Base-by-base conservation (phyloP, 176 grass and related monocot species). In the Phoenix roebelenii region DNA sequence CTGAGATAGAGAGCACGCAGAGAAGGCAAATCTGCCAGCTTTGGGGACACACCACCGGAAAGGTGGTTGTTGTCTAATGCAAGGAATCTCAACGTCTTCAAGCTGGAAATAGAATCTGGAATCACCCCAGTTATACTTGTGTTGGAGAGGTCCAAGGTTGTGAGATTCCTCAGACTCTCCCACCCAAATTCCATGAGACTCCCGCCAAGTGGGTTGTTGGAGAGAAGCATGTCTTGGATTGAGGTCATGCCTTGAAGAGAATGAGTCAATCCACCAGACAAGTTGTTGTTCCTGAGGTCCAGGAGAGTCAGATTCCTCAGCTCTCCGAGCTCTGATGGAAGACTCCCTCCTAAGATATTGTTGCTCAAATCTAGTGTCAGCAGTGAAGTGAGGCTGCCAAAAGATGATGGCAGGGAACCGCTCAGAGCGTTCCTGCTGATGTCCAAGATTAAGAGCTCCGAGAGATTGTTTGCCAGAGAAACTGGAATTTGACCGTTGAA, bases 281-380 rank as follows among this genome's bases (percentile, higher is more conserved):
- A 54, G 76, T 65, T 86, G 77, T 99, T 93, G 76, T 86, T 99
- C 59, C 94, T 56, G 58, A 99, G 82, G 73, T 99, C 94, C 9
- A 99, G 70, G 15, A 99, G 51, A 4, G 81, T 79, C 5, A 98
- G 79, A 63, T 29, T 76, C 26, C 35, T 68, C 2, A 98, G 71
- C 0, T 54, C 83, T 1, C 25, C 82, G 23, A 98, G 70, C 76
- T 73, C 79, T 22, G 60, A 59, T 22, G 94, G 94, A 57, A 98
- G 22, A 70, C 67, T 63, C 4, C 82, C 82, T 0, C 79, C 54
- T 5, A 98, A 68, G 0, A 6, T 49, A 56, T 99, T 99, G 79
- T 69, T 85, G 75, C 84, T 99, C 20, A 99, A 50, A 55, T 99
- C 94, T 64, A 99, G 72, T 73, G 89, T 89, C 6, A 93, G 74